Evolutionary conservation across 257 asterid genomes (phyloP), one percentile per base, ranked within the genome.

Genomic region (Capsicum pubescens): DNA sequence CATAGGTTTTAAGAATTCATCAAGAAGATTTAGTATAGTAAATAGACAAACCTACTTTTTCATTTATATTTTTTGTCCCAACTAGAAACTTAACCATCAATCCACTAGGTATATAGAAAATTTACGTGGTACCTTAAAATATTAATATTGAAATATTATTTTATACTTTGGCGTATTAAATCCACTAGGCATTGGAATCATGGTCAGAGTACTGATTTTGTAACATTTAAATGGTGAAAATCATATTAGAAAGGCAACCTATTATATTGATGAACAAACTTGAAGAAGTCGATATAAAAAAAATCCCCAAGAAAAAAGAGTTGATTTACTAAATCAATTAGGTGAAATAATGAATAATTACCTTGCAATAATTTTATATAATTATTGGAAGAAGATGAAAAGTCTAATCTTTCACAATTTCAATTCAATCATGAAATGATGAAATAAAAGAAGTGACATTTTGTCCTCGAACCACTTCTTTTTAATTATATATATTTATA

Each of bases 21-120:
- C 44, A 12, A 66, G 19, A 66, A 32, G 19, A 32, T 2, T 13
- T 26, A 26, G 32, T 26, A 5, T 32, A 66, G 5, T 39, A 66
- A 66, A 7, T 6, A 72, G 17, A 48, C 57, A 72, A 72, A 48
- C 80, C 80, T 72, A 48, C 80, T 48, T 48, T 36, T 72, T 19
- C 11, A 72, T 48, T 72, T n/a, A 72, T n/a, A 72, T 52, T 72
- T 26, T 68, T 71, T 11, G 44, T 1, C 44, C 80, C 35, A 48
- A 48, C 80, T 52, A 21, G 42, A 50, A 50, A 21, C 61, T 74
- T 26, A 74, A 50, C 44, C 36, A 14, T 74, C 61, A 4, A 19
- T 21, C 21, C 46, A 74, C 61, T 13, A 74, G 61, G 81, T 21
- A 74, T 48, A 74, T 26, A 74, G 16, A 7, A 50, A 8, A 39